phyloP scores from a whole-genome alignment of 768 basidiomycete species.

The Mycena rosella region DNA sequence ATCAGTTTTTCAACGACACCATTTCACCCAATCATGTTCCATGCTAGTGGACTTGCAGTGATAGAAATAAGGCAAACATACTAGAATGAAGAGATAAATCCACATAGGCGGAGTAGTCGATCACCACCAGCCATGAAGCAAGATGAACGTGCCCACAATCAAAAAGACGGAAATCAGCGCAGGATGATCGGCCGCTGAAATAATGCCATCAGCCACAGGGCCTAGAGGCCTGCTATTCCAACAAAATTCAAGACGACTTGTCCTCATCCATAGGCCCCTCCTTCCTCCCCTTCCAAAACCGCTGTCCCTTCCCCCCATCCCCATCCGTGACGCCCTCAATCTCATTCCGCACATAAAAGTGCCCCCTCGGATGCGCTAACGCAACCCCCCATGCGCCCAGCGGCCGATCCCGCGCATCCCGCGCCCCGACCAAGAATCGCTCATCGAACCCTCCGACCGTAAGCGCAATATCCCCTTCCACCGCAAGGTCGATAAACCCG shows the following conservation, averaged over 20 bases:
- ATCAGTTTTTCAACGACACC: neutral
- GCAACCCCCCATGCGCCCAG: conserved; percentile 9
- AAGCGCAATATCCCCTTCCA: conserved; percentile 10
- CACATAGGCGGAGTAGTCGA: too few relatives aligned
- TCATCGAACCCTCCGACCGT: conserved; percentile 21
- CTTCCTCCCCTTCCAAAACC: conserved; percentile 29
- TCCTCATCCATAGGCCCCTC: too few relatives aligned
- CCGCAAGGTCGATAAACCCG: conserved; percentile 13
- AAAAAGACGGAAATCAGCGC: too few relatives aligned
- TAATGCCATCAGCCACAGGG: too few relatives aligned
- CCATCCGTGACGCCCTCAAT: conserved; percentile 18
- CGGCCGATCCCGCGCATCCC: conserved; percentile 16
- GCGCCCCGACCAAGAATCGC: conserved; percentile 21
- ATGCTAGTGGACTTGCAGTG: conserved; percentile 17
- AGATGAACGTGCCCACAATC: too few relatives aligned
- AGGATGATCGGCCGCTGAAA: too few relatives aligned
- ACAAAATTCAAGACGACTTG: too few relatives aligned
- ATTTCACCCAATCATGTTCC: conserved; percentile 28
- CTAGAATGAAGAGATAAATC: conserved; percentile 23
- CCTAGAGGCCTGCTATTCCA: too few relatives aligned
- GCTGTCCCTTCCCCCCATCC: conserved; percentile 1
- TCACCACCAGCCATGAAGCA: too few relatives aligned
- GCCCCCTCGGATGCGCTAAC: conserved; percentile 22
- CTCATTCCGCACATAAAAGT: conserved; percentile 24
- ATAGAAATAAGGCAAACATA: conserved; percentile 21